These are phyloP conservation scores for Trichoderma hamatum DNA, from an alignment of 2,329 filamentous ascomycete genomes.

Conservation along the genomic window DNA sequence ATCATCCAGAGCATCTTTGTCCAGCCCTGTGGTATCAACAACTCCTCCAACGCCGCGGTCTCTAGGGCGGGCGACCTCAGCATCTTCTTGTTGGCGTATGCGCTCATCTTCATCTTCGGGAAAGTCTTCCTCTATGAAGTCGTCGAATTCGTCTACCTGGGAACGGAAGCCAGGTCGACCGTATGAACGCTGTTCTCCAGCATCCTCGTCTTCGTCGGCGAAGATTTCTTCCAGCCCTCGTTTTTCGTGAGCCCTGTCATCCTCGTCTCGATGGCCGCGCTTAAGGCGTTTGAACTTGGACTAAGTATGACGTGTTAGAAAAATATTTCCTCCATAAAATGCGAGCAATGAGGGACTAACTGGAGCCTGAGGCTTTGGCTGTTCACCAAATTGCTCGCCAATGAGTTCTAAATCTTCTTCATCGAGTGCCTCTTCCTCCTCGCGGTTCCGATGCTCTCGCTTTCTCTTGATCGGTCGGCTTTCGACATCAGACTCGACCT, in stretches of 20 bases:
- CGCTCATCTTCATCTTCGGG: constrained; percentile 82
- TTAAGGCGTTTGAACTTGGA: constrained; percentile 96
- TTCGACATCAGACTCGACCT: constrained; percentile 58
- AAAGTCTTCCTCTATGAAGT: constrained; percentile 97
- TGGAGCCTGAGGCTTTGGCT: constrained; percentile 66
- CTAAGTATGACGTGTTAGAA: constrained; percentile 48
- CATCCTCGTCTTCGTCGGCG: constrained; percentile 87
- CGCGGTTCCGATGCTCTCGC: constrained; percentile 73
- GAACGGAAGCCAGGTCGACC: constrained; percentile 58
- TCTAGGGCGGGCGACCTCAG: constrained; percentile 82
- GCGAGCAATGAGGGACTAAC: constrained; percentile 51
- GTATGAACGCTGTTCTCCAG: constrained; percentile 57
- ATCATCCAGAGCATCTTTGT: constrained; percentile 91
- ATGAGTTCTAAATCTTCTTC: constrained; percentile 97
- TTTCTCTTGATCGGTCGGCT: constrained; percentile 68
- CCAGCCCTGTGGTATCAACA: constrained; percentile 80
- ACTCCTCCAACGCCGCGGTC: constrained; percentile 69
- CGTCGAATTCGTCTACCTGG: constrained; percentile 79
- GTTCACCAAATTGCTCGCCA: constrained; percentile 72
- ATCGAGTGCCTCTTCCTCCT: constrained; percentile 86
- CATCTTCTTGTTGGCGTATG: constrained; percentile 77
- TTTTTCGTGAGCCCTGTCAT: constrained; percentile 63
- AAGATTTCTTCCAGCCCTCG: constrained; percentile 91
- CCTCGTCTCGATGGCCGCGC: constrained; percentile 79
- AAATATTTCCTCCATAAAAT: constrained; percentile 1